Evolutionary conservation across 495 filamentous ascomycete species (phyloP), one percentile per base, ranked within the genome.

Genomic region (Venustampulla echinocandica): DNA sequence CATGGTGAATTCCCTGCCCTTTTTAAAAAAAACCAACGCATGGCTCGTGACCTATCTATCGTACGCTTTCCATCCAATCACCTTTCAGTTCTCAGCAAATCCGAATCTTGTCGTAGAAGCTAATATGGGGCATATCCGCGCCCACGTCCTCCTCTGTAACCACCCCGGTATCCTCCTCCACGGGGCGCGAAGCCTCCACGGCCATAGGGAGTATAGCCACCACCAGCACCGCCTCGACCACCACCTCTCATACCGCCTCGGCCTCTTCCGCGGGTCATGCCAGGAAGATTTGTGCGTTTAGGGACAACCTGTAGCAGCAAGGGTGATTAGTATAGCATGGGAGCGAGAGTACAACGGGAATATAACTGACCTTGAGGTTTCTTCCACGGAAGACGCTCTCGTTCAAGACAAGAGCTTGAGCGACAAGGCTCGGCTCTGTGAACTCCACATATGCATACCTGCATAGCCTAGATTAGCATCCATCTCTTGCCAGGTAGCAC

Each of bases 381-480:
- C 93, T 78, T 42, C 89, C 92, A 51, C 90, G 87, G 66, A 99
- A 95, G 49, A 94, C 79, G 64, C 89, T 96, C 64, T 97, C 93
- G 59, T 99, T 97, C 52, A 99, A 69, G 14, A 95, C 87, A 41
- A 99, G 75, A 10, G 93, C 93, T 62, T 94, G 85, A 19, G 86
- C 85, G 45, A 99, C 90, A 23, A 95, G 74, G 62, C 81, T 87
- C 22, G 93, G 92, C 65, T 99, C 93, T 14, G 87, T 83, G 58
- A 99, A 99, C 64, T 99, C 93, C 46, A 99, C 93, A 66, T 99
- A 99, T 55, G 93, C 93, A 66, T 99, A 99, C 23, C 90, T 97
- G 65, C 58, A 61, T 59, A 14, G 30, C 55, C 48, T 50, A 49
- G 52, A 67, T 76, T 73, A 76, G 74, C 56, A 67, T 62, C 63